phyloP scores from a whole-genome alignment of 352 stramenopile genomes.

The Pythium sukuiense region DNA sequence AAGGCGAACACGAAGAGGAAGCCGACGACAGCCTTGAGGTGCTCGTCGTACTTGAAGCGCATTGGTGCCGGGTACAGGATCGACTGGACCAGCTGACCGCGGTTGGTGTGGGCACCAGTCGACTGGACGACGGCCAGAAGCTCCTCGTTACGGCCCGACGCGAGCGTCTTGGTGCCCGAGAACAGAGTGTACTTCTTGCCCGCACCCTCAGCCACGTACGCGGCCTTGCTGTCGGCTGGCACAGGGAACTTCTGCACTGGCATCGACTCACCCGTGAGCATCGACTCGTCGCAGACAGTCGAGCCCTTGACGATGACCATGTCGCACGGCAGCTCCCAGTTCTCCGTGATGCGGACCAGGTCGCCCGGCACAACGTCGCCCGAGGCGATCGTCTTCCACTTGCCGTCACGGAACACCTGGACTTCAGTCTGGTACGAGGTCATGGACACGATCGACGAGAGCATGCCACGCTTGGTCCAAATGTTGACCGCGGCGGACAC shows the following conservation, averaged over 20 bases:
- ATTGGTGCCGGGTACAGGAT: constrained; percentile 62
- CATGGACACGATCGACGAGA: constrained; percentile 31
- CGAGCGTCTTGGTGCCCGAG: constrained; percentile 60
- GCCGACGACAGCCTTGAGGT: constrained; percentile 51
- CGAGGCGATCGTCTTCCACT: constrained; percentile 32
- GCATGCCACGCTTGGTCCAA: constrained; percentile 33
- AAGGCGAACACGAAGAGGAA: constrained; percentile 53
- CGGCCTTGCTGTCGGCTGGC: constrained; percentile 24
- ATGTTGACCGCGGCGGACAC: constrained; percentile 30
- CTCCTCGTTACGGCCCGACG: constrained; percentile 34
- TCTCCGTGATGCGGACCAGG: constrained; percentile 27
- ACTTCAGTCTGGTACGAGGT: constrained; percentile 40
- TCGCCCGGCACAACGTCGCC: constrained; percentile 33
- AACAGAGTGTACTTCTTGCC: constrained; percentile 62
- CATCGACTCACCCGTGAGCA: constrained; percentile 48
- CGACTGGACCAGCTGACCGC: constrained; percentile 54
- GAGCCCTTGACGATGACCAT: constrained; percentile 36
- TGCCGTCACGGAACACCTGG: constrained; percentile 30
- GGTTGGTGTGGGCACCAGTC: constrained; percentile 57
- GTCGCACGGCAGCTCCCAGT: constrained; percentile 36
- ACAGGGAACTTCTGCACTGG: constrained; percentile 51
- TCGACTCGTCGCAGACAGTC: constrained; percentile 34
- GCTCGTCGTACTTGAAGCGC: constrained; percentile 72
- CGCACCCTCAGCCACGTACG: constrained; percentile 28
- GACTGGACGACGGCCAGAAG: constrained; percentile 47